Conservation (phyloP, 2,329 filamentous ascomycete genomes). For the Xylariaceae sp. region DNA sequence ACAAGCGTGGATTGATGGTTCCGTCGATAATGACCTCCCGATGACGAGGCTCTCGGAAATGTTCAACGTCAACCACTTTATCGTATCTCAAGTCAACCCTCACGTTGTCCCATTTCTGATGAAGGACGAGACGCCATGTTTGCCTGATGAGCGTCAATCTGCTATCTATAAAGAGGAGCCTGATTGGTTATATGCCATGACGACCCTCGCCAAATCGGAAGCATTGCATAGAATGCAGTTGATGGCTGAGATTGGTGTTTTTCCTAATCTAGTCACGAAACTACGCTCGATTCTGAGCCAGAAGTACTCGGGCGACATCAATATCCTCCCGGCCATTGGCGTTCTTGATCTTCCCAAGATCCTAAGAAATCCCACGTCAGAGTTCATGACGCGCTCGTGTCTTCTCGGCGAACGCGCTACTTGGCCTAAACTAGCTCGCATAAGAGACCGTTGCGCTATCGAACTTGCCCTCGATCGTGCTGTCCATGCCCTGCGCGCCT, state of each 20-base stretch:
- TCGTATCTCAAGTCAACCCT: constrained; percentile 94
- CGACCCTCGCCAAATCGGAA: constrained; percentile 71
- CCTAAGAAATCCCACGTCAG: constrained; percentile 74
- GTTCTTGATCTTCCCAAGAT: constrained; percentile 70
- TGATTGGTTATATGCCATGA: constrained; percentile 61
- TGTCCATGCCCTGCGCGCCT: constrained; percentile 61
- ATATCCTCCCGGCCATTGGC: constrained; percentile 76
- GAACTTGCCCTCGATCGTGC: constrained; percentile 78
- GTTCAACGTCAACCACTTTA: constrained; percentile 98
- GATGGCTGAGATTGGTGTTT: constrained; percentile 71
- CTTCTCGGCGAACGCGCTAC: constrained; percentile 78
- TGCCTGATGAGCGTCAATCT: constrained; percentile 29
- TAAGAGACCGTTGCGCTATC: constrained; percentile 82
- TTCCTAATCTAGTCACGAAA: constrained; percentile 75
- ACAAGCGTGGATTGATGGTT: constrained; percentile 88
- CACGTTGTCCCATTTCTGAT: constrained; percentile 83
- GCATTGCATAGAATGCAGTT: constrained; percentile 75
- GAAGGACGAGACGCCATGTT: constrained; percentile 60
- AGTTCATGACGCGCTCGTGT: constrained; percentile 79
- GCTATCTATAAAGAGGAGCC: constrained; percentile 38
- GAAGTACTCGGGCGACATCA: constrained; percentile 92
- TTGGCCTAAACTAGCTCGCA: constrained; percentile 82
- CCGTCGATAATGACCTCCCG: constrained; percentile 88
- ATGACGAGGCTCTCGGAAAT: constrained; percentile 87
- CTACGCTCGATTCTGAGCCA: constrained; percentile 77